Conservation (phyloP, 1,284 basidiomycete species). For the Uromyces viciae-fabae region DNA sequence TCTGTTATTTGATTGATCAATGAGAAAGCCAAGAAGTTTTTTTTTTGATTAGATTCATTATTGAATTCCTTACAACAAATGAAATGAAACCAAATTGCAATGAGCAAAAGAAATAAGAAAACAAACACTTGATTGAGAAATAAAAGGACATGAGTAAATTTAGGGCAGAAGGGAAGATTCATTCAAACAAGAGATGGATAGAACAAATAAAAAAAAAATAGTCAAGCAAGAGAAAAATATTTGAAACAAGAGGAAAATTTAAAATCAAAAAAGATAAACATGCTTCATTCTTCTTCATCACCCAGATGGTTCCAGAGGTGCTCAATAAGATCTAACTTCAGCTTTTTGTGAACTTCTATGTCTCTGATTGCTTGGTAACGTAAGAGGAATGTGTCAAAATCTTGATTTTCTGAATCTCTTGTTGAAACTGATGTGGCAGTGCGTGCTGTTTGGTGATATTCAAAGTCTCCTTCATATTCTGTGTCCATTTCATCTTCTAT, state of each 20-base stretch:
- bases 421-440: neutral
- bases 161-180: too few species aligned
- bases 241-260: slow-evolving; percentile 14
- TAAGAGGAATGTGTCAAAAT: neutral
- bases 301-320: slow-evolving; percentile 99
- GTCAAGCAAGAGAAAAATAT: slow-evolving; percentile 12
- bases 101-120: too few species aligned
- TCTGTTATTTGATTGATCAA: too few species aligned
- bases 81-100: too few species aligned
- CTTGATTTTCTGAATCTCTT: neutral
- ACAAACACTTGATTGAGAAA: too few species aligned
- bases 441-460: neutral
- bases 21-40: too few species aligned
- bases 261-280: slow-evolving; percentile 15
- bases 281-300: slow-evolving; percentile 71
- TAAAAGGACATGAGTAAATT: too few species aligned
- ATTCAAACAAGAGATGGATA: too few species aligned
- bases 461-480: neutral
- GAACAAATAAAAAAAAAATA: slow-evolving; percentile 13
- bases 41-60: too few species aligned
- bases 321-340: slow-evolving; percentile 71
- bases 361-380: slow-evolving; percentile 72
- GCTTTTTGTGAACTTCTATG: slow-evolving; percentile 72
- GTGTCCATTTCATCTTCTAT: neutral
- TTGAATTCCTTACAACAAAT: too few species aligned